phyloP scores from a whole-genome alignment of 306 rosid genomes.

The Carpinus fangiana region DNA sequence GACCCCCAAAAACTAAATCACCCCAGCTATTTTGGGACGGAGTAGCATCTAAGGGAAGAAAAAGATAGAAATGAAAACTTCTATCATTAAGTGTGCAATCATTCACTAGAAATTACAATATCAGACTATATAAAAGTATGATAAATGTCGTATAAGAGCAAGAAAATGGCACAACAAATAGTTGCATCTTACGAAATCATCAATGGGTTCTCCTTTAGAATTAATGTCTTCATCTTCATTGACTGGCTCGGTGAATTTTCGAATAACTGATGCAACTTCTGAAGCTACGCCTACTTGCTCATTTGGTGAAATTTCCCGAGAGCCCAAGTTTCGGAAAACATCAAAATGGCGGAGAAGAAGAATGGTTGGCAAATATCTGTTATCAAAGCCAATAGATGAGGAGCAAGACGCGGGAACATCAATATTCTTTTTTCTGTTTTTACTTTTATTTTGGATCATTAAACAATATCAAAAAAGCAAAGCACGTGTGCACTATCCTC shows the following conservation, averaged over 20 bases:
- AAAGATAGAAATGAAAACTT: not conserved
- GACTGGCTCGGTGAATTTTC: constrained; percentile 75
- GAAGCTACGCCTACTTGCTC: constrained; percentile 72
- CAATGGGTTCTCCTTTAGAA: constrained; percentile 42
- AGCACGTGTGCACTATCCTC: not conserved
- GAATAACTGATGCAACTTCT: constrained; percentile 81
- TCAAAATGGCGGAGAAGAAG: constrained; percentile 94
- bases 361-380: constrained; percentile 86
- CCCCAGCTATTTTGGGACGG: not conserved
- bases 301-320: constrained; percentile 55
- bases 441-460: not conserved
- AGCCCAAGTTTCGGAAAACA: constrained; percentile 66
- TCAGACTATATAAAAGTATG: not conserved
- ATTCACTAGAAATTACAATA: not conserved
- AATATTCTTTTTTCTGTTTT: not conserved
- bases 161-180: constrained; percentile 4
- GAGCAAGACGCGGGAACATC: constrained; percentile 22
- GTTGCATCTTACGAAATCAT: constrained; percentile 63
- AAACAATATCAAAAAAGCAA: not conserved
- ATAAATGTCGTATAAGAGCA: not conserved
- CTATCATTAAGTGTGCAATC: not conserved
- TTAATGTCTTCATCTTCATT: constrained; percentile 50
- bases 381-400: constrained; percentile 30
- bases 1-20: not conserved
- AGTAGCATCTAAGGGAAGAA: not conserved